Evolutionary conservation across 129 eudicot genomes (phyloP).

Genomic region (Mikania micrantha): DNA sequence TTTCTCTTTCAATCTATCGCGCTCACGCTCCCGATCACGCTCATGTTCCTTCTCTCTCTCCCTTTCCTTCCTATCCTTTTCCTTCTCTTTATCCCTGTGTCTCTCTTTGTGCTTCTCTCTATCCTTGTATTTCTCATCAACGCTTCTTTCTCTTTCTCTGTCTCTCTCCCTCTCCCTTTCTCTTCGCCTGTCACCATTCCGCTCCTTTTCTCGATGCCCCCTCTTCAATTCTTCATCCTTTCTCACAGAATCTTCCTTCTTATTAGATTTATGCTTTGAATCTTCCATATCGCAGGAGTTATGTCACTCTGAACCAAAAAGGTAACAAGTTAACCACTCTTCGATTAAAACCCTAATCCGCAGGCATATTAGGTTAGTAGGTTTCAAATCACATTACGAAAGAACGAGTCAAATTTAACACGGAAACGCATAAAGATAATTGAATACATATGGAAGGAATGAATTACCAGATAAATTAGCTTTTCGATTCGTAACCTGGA

Average conservation of each 20-base stretch:
- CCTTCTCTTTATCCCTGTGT: constrained; percentile 42
- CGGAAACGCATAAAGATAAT: background rate
- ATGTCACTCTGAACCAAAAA: constrained; percentile 1
- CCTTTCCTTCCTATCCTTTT: constrained; percentile 24
- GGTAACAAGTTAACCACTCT: background rate
- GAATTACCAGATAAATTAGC: constrained; percentile 17
- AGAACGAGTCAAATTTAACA: background rate
- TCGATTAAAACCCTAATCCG: constrained; percentile 20
- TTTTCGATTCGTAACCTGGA: constrained; percentile 1
- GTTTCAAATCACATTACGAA: constrained; percentile 6
- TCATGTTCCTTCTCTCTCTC: constrained; percentile 16
- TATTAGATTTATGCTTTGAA: constrained; percentile 31
- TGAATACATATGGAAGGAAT: background rate
- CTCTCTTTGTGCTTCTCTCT: constrained; percentile 45
- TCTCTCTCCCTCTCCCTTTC: constrained; percentile 38
- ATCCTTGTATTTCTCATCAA: constrained; percentile 48
- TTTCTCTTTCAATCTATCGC: constrained; percentile 35
- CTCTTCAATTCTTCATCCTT: constrained; percentile 34
- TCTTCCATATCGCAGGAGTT: constrained; percentile 28
- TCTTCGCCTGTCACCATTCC: constrained; percentile 40
- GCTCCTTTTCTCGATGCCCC: constrained; percentile 51
- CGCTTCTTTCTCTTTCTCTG: constrained; percentile 41
- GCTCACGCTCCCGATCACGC: constrained; percentile 25
- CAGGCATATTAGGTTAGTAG: background rate
- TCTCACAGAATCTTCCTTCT: constrained; percentile 35